Conservation (phyloP, 495 filamentous ascomycete species). For the Penicillium ucsense region DNA sequence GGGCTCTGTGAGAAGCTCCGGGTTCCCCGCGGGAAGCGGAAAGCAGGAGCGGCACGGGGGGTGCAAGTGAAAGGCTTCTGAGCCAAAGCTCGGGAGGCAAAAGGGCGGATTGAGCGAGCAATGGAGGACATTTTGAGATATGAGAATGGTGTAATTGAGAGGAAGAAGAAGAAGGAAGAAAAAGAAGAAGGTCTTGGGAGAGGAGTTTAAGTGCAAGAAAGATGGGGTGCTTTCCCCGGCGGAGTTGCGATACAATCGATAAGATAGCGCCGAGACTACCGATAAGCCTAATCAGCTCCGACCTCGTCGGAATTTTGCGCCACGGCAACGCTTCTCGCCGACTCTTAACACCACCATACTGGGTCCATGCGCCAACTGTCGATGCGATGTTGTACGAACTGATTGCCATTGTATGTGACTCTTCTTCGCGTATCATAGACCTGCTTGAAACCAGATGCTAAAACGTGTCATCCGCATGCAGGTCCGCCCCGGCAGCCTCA, state of each 20-base stretch:
- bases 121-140: slow-evolving; percentile 29
- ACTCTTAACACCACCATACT: slow-evolving; percentile 2
- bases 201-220: slow-evolving; percentile 20
- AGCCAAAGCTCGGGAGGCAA: slow-evolving; percentile 32
- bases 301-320: slow-evolving; percentile 19
- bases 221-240: slow-evolving; percentile 18
- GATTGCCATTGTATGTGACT: slow-evolving; percentile 73
- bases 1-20: slow-evolving; percentile 40
- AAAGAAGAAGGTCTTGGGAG: neutral
- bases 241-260: slow-evolving; percentile 15
- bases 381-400: slow-evolving; percentile 87
- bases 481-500: slow-evolving; percentile 81
- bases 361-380: slow-evolving; percentile 12
- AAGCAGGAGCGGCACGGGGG: slow-evolving; percentile 31
- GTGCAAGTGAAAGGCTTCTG: slow-evolving; percentile 32
- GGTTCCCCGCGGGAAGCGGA: slow-evolving; percentile 44
- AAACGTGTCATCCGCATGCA: slow-evolving; percentile 24
- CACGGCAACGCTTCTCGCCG: slow-evolving; percentile 4
- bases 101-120: slow-evolving; percentile 32
- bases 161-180: slow-evolving; percentile 13
- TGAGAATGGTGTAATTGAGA: slow-evolving; percentile 10
- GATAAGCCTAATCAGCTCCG: slow-evolving; percentile 15
- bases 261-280: slow-evolving; percentile 21
- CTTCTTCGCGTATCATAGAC: neutral
- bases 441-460: neutral